Conservation (phyloP, 176 grass and related monocot genomes). For the Rhynchospora tenuis region DNA sequence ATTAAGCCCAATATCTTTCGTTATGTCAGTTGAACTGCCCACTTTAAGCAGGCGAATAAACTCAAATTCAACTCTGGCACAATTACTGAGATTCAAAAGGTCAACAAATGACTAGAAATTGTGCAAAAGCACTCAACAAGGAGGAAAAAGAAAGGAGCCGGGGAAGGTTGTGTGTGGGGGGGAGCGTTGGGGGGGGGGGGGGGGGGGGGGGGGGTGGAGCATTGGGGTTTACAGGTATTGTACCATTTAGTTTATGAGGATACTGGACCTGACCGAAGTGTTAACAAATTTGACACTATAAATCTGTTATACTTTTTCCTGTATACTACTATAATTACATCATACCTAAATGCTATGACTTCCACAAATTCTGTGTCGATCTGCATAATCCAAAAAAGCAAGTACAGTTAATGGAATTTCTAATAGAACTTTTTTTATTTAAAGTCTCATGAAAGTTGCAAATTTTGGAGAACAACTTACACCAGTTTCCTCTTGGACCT, state of each 20-base stretch:
- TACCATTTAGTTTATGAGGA: background rate
- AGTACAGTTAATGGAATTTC: conserved; percentile 7
- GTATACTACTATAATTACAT: background rate
- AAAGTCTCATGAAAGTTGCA: background rate
- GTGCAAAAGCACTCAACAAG: background rate
- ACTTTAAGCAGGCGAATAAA: background rate
- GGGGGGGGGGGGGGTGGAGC: too few relatives aligned
- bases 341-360: conserved; percentile 82
- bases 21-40: background rate
- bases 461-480: conserved; percentile 31
- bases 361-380: conserved; percentile 83
- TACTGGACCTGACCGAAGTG: background rate
- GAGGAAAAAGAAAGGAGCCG: background rate
- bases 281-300: background rate
- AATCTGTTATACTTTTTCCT: background rate
- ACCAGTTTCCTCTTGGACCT: conserved; percentile 96
- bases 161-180: too few relatives aligned
- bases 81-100: background rate
- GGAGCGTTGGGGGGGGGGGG: too few relatives aligned
- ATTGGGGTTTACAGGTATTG: too few relatives aligned
- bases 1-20: background rate
- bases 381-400: conserved; percentile 37
- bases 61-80: too few relatives aligned
- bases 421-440: background rate
- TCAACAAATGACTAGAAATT: background rate